A percentile compares a stretch with the other conserved stretches of the same genome.
Evolutionary conservation across 225 moss, liverwort and hornwort species (phyloP).

Genomic region (Sphagnum contortum): DNA sequence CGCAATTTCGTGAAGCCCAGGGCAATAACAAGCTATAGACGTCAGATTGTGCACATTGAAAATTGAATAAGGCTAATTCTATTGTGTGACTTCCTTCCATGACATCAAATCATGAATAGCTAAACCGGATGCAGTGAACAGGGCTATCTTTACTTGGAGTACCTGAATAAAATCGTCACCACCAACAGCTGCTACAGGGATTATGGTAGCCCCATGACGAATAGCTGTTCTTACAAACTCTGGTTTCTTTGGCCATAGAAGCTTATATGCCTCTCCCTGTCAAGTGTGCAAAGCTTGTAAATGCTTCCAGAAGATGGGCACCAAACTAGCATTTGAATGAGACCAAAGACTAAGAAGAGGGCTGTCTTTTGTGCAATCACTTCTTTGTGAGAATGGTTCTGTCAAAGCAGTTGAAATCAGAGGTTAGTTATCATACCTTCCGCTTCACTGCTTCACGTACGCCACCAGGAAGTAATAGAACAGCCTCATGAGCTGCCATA

Average conservation of each 20-base stretch:
- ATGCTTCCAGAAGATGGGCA: background rate
- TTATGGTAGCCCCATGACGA: slow-evolving; percentile 74
- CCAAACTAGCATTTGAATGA: no score
- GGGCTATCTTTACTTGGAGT: background rate
- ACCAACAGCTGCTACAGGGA: slow-evolving; percentile 81
- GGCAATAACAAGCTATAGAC: no score
- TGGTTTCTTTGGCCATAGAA: slow-evolving; percentile 72
- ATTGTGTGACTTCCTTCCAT: background rate
- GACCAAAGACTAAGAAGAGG: no score
- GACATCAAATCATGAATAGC: background rate
- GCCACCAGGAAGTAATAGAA: slow-evolving; percentile 43
- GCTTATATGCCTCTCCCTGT: slow-evolving; percentile 76
- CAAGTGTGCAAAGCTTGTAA: background rate
- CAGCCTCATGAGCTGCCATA: slow-evolving; percentile 34
- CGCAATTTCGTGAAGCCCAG: background rate
- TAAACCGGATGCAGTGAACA: background rate
- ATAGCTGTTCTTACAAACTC: slow-evolving; percentile 93
- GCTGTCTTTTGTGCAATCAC: no score
- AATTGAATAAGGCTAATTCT: no score
- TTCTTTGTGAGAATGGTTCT: no score
- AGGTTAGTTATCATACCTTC: slow-evolving; percentile 14
- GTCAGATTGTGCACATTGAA: no score
- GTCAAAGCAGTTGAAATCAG: no score
- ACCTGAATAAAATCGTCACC: slow-evolving; percentile 86
- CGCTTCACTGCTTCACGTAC: slow-evolving; percentile 38